Evolutionary conservation across 2,329 filamentous ascomycete genomes (phyloP), one percentile per base, ranked within the genome.

Genomic region (Fusarium udum): DNA sequence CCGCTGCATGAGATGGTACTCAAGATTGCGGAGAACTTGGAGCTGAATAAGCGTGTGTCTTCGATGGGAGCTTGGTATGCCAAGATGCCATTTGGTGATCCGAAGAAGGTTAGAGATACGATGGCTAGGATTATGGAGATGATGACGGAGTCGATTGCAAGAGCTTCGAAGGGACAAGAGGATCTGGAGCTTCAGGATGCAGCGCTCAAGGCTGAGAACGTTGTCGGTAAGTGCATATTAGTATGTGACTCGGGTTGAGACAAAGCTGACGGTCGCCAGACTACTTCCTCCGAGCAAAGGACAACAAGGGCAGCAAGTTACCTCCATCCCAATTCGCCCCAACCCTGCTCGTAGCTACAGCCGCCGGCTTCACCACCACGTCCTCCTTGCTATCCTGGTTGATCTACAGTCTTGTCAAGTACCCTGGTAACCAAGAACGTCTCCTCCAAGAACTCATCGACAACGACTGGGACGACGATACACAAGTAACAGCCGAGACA

Each of bases 311-410:
- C 32, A 82, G 87, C 52, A 87, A 88, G 61, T 79, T 91, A 0
- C 87, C 88, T 0, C 64, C 65, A 0, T 62, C 64, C 0, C 65
- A 68, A 6, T 70, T 82, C 34, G 72, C 74, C 7, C 64, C 67
- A 1, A 72, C 79, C 0, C 79, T 90, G 0, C 80, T 89, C 5
- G 87, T 90, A 3, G 84, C 85, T 6, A 87, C 85, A 0, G 89
- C 82, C 4, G 89, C 89, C 5, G 89, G 89, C 24, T 91, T 91
- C 80, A 89, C 87, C 2, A 91, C 89, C 0, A 91, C 87, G 2
- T 86, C 85, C 2, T 87, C 87, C 0, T 83, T 91, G 2, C 81
- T 91, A 4, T 89, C 87, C 1, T 91, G 88, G 89, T 79, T 88
- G 6, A 79, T 90, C 49, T 90, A 89, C 78, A 83, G 84, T 12